Percentiles rank a stretch among this genome's conserved stretches.
These are phyloP conservation scores for Paramecium caudatum DNA, from an alignment of 73 alveolate species.

Conservation along the genomic window DNA sequence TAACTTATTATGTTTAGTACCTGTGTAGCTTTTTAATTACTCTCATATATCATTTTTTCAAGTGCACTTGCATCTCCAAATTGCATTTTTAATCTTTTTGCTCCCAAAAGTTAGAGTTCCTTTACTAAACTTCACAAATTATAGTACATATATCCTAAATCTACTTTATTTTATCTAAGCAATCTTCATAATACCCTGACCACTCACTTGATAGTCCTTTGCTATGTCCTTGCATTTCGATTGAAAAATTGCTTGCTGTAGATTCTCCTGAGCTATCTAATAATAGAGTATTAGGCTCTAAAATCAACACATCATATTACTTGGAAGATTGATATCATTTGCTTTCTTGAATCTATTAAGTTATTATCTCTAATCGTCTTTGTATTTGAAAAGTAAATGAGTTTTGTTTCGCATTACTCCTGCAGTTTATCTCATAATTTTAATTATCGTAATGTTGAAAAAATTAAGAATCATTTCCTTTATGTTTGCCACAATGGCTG, in stretches of 20 bases:
- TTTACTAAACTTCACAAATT: background rate
- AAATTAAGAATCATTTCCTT: slow-evolving; percentile 19
- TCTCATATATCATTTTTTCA: slow-evolving; percentile 35
- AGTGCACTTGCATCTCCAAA: slow-evolving; percentile 61
- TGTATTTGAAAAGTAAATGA: slow-evolving; percentile 45
- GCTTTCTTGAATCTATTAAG: slow-evolving; percentile 42
- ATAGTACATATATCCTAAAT: slow-evolving; percentile 11
- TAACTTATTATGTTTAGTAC: background rate
- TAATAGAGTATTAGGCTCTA: slow-evolving; percentile 52
- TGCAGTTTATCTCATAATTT: slow-evolving; percentile 4
- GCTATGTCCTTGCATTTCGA: slow-evolving; percentile 37
- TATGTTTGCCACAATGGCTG: slow-evolving; percentile 31
- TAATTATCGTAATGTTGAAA: background rate
- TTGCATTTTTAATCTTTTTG: slow-evolving; percentile 37
- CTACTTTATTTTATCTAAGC: slow-evolving; percentile 16
- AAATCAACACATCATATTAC: background rate
- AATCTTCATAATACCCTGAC: slow-evolving; percentile 7
- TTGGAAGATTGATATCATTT: slow-evolving; percentile 41
- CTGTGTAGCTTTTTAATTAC: slow-evolving; percentile 60
- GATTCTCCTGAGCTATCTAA: slow-evolving; percentile 10
- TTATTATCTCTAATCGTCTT: slow-evolving; percentile 36
- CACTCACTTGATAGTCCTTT: slow-evolving; percentile 47
- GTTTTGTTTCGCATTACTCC: slow-evolving; percentile 63
- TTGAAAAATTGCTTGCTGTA: slow-evolving; percentile 21
- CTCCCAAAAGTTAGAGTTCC: slow-evolving; percentile 38